Evolutionary conservation across 2,329 filamentous ascomycete genomes (phyloP).

Genomic region (Phaeoacremonium minimum): DNA sequence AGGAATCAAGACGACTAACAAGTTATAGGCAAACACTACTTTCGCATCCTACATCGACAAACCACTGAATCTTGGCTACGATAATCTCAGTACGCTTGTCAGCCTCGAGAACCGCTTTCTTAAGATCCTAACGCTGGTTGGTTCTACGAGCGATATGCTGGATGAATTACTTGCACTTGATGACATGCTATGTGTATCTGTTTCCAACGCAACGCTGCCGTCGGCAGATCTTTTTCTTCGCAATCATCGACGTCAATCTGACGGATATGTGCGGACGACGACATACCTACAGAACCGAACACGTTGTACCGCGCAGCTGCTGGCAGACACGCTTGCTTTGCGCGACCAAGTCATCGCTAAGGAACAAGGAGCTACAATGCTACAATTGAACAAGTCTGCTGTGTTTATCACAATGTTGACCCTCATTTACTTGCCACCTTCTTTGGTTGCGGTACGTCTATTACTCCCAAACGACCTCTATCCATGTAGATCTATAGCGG

Average conservation of each 20-base stretch:
- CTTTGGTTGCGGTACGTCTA: conserved; percentile 27
- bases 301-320: conserved; percentile 17
- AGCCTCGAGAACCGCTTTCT: conserved; percentile 19
- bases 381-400: conserved; percentile 23
- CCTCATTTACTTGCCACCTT: conserved; percentile 24
- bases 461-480: not conserved
- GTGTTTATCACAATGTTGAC: conserved; percentile 24
- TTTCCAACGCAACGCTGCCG: not conserved
- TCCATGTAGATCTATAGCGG: no score
- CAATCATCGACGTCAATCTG: conserved; percentile 11
- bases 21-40: conserved; percentile 15
- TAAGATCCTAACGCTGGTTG: conserved; percentile 14
- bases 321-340: conserved; percentile 20
- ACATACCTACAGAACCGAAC: conserved; percentile 16
- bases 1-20: no score
- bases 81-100: conserved; percentile 17
- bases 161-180: conserved; percentile 12
- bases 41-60: conserved; percentile 21
- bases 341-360: conserved; percentile 23
- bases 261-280: conserved; percentile 14
- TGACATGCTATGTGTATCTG: no score
- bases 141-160: conserved; percentile 12
- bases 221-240: conserved; percentile 1
- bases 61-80: conserved; percentile 18
- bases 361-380: conserved; percentile 22